Conservation (phyloP, 2,329 filamentous ascomycete genomes). For the Metarhizium album region DNA sequence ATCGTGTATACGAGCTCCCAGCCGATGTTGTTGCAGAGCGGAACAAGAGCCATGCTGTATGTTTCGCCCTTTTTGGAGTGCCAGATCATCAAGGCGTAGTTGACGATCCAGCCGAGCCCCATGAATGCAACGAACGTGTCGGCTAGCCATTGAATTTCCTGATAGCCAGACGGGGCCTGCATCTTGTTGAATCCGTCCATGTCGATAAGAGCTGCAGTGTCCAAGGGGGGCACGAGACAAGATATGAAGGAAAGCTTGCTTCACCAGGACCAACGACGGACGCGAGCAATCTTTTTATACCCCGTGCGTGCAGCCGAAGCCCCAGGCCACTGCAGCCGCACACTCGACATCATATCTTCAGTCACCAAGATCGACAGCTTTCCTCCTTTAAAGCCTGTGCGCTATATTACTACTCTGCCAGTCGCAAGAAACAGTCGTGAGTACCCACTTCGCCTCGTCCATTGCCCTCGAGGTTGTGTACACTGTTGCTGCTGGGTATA, state of each 20-base stretch:
- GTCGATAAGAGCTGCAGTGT: no score
- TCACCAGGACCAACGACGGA: neutral
- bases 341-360: no score
- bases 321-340: neutral
- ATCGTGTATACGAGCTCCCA: slow-evolving; percentile 9
- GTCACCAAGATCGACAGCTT: no score
- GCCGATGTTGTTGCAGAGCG: slow-evolving; percentile 10
- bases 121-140: slow-evolving; percentile 7
- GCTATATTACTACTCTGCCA: no score
- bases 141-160: slow-evolving; percentile 8
- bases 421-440: no score
- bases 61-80: slow-evolving; percentile 6
- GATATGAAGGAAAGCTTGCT: neutral
- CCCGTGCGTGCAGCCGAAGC: neutral
- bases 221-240: neutral
- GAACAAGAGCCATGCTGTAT: slow-evolving; percentile 10
- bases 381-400: no score
- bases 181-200: slow-evolving; percentile 9
- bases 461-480: no score
- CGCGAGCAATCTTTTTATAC: slow-evolving; percentile 1
- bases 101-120: slow-evolving; percentile 10
- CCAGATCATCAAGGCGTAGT: slow-evolving; percentile 9
- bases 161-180: slow-evolving; percentile 6
- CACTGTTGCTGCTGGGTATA: no score
- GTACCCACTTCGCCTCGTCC: no score